A percentile compares a stretch with the other conserved stretches of the same genome.
Conservation (phyloP, 2,329 filamentous ascomycete species). For the Plenodomus biglobosus region DNA sequence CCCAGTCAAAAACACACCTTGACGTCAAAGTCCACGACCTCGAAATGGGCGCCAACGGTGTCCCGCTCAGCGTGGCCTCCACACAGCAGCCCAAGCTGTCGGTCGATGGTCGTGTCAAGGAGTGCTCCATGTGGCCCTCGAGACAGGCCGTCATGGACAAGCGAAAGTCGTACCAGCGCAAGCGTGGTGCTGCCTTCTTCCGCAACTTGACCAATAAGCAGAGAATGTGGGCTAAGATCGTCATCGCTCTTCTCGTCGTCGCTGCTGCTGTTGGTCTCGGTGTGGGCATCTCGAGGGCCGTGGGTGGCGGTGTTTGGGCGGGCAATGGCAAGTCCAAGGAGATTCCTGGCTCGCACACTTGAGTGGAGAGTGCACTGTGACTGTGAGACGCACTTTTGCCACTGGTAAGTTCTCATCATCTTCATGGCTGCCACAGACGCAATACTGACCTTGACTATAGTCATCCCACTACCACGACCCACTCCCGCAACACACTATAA, state of each 20-base stretch:
- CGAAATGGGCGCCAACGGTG: slow-evolving; percentile 25
- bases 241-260: slow-evolving; percentile 49
- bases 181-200: slow-evolving; percentile 47
- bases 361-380: not conserved
- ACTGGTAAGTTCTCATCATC: not conserved
- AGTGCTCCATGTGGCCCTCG: slow-evolving; percentile 56
- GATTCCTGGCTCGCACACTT: slow-evolving; percentile 22
- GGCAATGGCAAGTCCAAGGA: slow-evolving; percentile 42
- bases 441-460: not conserved
- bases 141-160: slow-evolving; percentile 51
- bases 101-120: slow-evolving; percentile 49
- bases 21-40: slow-evolving; percentile 42
- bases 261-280: slow-evolving; percentile 52
- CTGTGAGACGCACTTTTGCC: not conserved
- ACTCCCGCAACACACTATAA: not conserved
- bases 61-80: slow-evolving; percentile 42
- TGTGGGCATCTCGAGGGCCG: slow-evolving; percentile 53
- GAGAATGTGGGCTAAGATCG: slow-evolving; percentile 49
- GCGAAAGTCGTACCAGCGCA: slow-evolving; percentile 44
- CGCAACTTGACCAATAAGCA: slow-evolving; percentile 47
- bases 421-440: not conserved
- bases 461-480: not conserved
- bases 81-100: slow-evolving; percentile 45
- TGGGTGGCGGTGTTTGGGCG: slow-evolving; percentile 52
- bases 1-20: slow-evolving; percentile 38